phyloP scores from a whole-genome alignment of 352 stramenopile species.

The Globisporangium canariense region DNA sequence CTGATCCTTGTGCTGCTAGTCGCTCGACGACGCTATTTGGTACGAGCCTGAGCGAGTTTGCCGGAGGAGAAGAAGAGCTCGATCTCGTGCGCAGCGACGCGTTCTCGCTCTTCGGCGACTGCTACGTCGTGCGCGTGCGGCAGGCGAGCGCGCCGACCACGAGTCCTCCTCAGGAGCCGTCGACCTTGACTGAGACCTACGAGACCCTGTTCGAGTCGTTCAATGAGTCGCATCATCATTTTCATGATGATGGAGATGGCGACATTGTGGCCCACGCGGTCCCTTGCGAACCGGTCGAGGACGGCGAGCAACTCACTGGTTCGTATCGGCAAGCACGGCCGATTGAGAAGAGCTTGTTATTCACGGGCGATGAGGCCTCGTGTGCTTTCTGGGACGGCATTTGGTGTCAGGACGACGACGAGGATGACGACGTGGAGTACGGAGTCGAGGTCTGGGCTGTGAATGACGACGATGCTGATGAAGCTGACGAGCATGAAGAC shows the following conservation, averaged over 20 bases:
- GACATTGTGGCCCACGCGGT: neutral
- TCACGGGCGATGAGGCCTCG: slow-evolving; percentile 8
- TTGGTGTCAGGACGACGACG: slow-evolving; percentile 9
- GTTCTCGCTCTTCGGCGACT: slow-evolving; percentile 20
- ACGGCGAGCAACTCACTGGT: neutral
- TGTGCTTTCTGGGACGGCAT: slow-evolving; percentile 21
- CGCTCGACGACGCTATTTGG: neutral
- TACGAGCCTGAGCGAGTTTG: neutral
- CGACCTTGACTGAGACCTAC: neutral
- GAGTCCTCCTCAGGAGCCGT: neutral
- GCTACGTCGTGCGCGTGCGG: slow-evolving; percentile 19
- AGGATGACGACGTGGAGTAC: slow-evolving; percentile 5
- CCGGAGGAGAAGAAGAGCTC: slow-evolving; percentile 5
- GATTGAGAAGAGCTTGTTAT: slow-evolving; percentile 1
- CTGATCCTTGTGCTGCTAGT: no score
- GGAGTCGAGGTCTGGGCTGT: slow-evolving; percentile 2
- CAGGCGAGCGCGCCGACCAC: neutral
- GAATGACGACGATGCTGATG: neutral
- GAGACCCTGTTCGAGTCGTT: slow-evolving; percentile 1
- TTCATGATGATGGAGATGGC: neutral
- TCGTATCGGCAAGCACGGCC: neutral
- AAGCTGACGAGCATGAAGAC: neutral
- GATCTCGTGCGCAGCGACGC: slow-evolving; percentile 17
- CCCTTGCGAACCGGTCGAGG: neutral
- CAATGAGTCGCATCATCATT: neutral